Conservation (phyloP, 2,329 filamentous ascomycete species). For the Claviceps spartinae region DNA sequence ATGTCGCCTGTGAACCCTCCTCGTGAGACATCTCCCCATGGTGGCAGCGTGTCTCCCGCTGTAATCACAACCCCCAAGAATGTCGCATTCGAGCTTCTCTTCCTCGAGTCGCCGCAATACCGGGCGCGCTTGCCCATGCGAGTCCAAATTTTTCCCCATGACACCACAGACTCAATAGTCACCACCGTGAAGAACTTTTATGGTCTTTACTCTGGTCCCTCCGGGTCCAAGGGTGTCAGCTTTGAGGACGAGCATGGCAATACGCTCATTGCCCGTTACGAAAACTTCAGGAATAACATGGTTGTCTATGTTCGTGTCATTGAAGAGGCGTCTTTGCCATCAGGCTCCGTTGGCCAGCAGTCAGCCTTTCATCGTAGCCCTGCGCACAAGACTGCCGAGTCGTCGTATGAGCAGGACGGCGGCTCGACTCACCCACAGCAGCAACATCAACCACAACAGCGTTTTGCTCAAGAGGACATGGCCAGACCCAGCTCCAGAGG, state of each 20-base stretch:
- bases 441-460: constrained; percentile 26
- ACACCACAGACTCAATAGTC: constrained; percentile 94
- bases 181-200: constrained; percentile 99
- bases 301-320: constrained; percentile 84
- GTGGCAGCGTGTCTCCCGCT: constrained; percentile 33
- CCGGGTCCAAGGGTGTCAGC: constrained; percentile 67
- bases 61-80: constrained; percentile 48
- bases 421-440: constrained; percentile 23
- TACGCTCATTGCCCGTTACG: constrained; percentile 87
- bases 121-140: constrained; percentile 70
- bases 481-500: constrained; percentile 57
- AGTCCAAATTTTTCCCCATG: constrained; percentile 86
- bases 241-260: constrained; percentile 86
- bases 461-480: constrained; percentile 44
- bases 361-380: constrained; percentile 28
- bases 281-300: constrained; percentile 90
- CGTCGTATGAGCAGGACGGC: constrained; percentile 39
- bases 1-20: constrained; percentile 29
- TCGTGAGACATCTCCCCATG: constrained; percentile 23
- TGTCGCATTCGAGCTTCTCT: constrained; percentile 66
- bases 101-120: constrained; percentile 52
- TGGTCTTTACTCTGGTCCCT: constrained; percentile 69
- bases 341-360: constrained; percentile 37
- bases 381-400: constrained; percentile 28
- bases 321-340: constrained; percentile 36